These are phyloP conservation scores for Aegilops bicornis DNA, from an alignment of 176 grass and related monocot species.

Conservation along the genomic window DNA sequence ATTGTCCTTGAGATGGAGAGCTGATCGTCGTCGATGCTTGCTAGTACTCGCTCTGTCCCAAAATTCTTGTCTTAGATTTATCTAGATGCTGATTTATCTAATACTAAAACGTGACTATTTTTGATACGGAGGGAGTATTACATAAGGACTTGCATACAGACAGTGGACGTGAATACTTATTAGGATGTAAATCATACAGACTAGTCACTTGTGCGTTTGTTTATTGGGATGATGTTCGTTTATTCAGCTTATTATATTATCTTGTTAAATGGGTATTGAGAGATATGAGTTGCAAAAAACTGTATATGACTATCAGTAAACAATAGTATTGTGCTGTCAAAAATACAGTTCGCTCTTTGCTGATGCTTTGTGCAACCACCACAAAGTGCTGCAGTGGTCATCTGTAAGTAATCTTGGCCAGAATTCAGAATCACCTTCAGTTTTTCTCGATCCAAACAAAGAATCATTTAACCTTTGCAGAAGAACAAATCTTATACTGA, in stretches of 20 bases:
- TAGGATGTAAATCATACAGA: neutral
- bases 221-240: neutral
- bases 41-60: too few relatives aligned
- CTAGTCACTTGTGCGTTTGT: neutral
- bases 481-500: neutral
- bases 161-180: neutral
- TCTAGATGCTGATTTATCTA: too few relatives aligned
- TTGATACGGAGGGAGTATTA: neutral
- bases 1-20: conserved; percentile 50
- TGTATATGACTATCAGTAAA: neutral
- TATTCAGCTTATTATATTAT: neutral
- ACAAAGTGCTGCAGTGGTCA: too few relatives aligned
- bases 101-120: too few relatives aligned
- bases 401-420: neutral
- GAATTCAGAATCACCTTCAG: neutral
- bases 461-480: neutral
- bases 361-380: neutral
- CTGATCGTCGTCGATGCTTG: neutral
- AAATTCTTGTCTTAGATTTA: too few relatives aligned
- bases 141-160: neutral
- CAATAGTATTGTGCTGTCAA: neutral
- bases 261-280: neutral
- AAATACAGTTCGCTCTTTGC: neutral
- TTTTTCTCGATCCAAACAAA: neutral
- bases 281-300: neutral